Evolutionary conservation across 495 filamentous ascomycete species (phyloP), one percentile per base, ranked within the genome.

Genomic region (Parmelia sp.): DNA sequence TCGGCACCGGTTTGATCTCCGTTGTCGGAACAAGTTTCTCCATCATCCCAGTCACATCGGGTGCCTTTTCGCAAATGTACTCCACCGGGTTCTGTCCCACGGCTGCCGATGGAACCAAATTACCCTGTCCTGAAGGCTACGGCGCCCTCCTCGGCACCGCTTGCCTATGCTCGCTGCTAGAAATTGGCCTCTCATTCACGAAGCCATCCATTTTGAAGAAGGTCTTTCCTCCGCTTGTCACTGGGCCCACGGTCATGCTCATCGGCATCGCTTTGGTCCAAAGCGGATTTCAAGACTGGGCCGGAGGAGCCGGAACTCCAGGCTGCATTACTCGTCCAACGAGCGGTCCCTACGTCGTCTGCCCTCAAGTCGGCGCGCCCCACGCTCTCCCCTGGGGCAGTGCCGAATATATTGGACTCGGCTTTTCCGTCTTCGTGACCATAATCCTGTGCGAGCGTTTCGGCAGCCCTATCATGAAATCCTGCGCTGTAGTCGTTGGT

Each of bases 21-120:
- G 91, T 96, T n/a, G 90, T 96, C 23, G 91, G 91, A 57, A 90
- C 89, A 33, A 91, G 88, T 1, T 96, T 96, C 74, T 82, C 91
- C 25, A 90, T 91, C 57, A 94, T 97, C 66, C 90, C 92, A 10
- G 86, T 96, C 23, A 89, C 91, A 14, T 80, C 82, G 10, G 90
- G 89, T 29, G 89, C 86, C 0, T 86, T 96, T 57, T 64, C 74
- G 14, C 91, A 96, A 69, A 96, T 96, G 90, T 96, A 96, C 72
- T 76, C 75, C 31, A 92, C 89, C 51, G 92, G 92, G 25, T 82
- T 79, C 60, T 96, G 91, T 65, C 89, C 89, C 1, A 75, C 79
- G 1, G 85, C 77, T 57, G 77, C 76, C 3, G 77, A 86, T 61
- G 90, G 89, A 37, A 85, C 77, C 44, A 80, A 78, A 56, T 80